Evolutionary conservation across 2,329 filamentous ascomycete species (phyloP).

Genomic region (Calonectria ilicicola): DNA sequence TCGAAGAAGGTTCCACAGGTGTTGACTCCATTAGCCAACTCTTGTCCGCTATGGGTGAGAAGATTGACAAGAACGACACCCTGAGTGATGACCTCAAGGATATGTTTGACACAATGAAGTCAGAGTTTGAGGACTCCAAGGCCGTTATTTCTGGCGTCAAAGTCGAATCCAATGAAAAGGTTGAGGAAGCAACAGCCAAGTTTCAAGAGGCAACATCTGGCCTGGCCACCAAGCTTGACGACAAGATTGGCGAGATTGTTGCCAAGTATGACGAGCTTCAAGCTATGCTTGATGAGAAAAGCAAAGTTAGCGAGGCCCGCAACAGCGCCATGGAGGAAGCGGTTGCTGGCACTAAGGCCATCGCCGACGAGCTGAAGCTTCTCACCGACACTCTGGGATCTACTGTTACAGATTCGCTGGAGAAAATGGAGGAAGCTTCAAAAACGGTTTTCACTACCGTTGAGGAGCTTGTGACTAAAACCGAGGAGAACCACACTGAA

Average conservation of each 20-base stretch:
- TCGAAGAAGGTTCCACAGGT: constrained; percentile 80
- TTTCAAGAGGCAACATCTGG: constrained; percentile 69
- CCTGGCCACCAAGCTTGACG: constrained; percentile 68
- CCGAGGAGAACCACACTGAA: constrained; percentile 81
- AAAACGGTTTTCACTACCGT: constrained; percentile 88
- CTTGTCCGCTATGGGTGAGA: constrained; percentile 75
- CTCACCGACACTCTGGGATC: constrained; percentile 88
- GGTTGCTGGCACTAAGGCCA: constrained; percentile 78
- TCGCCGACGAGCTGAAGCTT: constrained; percentile 88
- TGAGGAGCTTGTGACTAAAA: constrained; percentile 80
- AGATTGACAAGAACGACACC: constrained; percentile 67
- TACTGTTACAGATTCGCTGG: constrained; percentile 83
- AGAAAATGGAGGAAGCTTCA: constrained; percentile 89
- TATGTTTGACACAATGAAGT: constrained; percentile 80
- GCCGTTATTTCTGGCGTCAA: constrained; percentile 83
- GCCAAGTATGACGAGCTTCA: constrained; percentile 91
- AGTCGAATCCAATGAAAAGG: constrained; percentile 85
- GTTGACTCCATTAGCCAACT: constrained; percentile 80
- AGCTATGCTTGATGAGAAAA: constrained; percentile 77
- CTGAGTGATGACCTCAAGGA: constrained; percentile 75
- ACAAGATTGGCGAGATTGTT: constrained; percentile 81
- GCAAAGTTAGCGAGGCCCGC: constrained; percentile 79
- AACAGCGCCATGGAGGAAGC: constrained; percentile 80
- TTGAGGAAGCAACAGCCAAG: constrained; percentile 69
- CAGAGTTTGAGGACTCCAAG: constrained; percentile 89